Conservation (phyloP, 108 stramenopile species). For the Stephanodiscus triporus region DNA sequence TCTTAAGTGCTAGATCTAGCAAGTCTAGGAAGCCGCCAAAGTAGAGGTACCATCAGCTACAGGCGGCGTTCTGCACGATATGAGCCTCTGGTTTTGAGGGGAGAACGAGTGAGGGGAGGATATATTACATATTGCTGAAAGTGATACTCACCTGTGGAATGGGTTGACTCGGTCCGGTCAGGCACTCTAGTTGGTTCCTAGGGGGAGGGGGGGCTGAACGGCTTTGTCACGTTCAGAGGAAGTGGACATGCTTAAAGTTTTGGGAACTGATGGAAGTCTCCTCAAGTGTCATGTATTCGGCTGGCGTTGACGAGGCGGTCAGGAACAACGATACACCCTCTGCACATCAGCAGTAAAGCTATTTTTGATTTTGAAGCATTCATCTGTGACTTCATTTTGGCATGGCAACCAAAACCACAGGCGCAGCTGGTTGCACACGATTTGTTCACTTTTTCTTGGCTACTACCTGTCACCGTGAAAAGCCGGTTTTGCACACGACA, state of each 20-base stretch:
- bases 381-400: not conserved
- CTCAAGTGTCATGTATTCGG: not conserved
- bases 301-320: not conserved
- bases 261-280: not conserved
- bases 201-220: not conserved
- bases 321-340: not conserved
- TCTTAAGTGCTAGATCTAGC: not conserved
- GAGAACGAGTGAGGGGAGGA: not conserved
- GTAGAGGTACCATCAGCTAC: not conserved
- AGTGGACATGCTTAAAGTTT: not conserved
- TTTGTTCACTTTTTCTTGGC: not conserved
- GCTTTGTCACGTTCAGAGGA: not conserved
- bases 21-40: not conserved
- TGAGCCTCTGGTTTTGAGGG: not conserved
- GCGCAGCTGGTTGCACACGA: not conserved
- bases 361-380: not conserved
- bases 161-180: too few species aligned
- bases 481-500: constrained; percentile 27
- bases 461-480: not conserved
- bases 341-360: not conserved
- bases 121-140: too few species aligned
- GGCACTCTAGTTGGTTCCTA: not conserved
- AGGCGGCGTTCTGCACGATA: not conserved
- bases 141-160: too few species aligned
- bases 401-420: not conserved